A percentile compares a stretch with the other conserved stretches of the same genome.
These are phyloP conservation scores for Tirmania nivea DNA, from an alignment of 495 filamentous ascomycete species.

Conservation along the genomic window DNA sequence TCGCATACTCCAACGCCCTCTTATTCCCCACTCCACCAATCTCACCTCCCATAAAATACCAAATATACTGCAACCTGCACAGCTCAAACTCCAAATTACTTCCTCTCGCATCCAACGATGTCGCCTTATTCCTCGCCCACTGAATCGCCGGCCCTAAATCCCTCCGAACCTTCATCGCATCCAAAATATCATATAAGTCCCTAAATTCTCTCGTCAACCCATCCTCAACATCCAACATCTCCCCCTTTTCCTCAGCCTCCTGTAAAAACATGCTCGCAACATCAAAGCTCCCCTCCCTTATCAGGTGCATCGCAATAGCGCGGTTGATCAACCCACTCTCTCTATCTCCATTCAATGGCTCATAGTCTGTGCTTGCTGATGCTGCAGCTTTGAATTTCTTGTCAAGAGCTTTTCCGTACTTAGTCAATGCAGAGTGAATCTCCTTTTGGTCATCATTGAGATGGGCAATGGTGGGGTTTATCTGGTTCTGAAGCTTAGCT, in stretches of 20 bases:
- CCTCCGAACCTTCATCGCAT: constrained; percentile 41
- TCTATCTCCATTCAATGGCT: constrained; percentile 36
- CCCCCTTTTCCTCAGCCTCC: constrained; percentile 28
- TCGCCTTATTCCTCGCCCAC: constrained; percentile 56
- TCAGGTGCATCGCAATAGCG: constrained; percentile 86
- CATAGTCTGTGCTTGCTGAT: constrained; percentile 60
- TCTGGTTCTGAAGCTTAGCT: constrained; percentile 61
- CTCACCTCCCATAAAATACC: constrained; percentile 40
- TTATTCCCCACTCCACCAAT: constrained; percentile 11
- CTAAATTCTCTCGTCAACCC: constrained; percentile 34
- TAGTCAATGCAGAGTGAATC: constrained; percentile 51
- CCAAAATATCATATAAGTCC: constrained; percentile 76
- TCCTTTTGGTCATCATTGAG: constrained; percentile 62
- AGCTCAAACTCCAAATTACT: constrained; percentile 92
- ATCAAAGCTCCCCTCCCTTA: constrained; percentile 79
- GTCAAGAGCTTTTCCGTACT: constrained; percentile 62
- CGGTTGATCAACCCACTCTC: constrained; percentile 63
- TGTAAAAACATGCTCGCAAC: constrained; percentile 63
- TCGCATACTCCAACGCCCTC: constrained; percentile 52
- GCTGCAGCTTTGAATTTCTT: constrained; percentile 67
- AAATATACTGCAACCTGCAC: constrained; percentile 63
- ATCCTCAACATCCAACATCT: constrained; percentile 3
- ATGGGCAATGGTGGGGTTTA: constrained; percentile 54
- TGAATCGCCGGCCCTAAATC: constrained; percentile 65
- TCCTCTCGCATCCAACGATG: constrained; percentile 53